Conservation (phyloP, 2,329 filamentous ascomycete genomes). For the Phaeosphaeriaceae sp. region DNA sequence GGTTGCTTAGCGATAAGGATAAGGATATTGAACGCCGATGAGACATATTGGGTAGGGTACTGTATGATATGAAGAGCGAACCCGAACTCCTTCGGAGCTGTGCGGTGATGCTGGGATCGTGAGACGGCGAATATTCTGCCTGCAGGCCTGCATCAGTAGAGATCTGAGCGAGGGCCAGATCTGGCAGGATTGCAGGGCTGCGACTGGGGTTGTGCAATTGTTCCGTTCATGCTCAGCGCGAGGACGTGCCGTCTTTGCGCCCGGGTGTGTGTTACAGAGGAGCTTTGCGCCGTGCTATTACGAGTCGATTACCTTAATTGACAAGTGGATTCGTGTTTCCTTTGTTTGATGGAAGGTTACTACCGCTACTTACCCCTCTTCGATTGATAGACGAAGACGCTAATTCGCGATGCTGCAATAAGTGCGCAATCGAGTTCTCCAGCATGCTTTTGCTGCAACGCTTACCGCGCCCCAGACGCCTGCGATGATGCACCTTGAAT, state of each 20-base stretch:
- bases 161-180: not conserved
- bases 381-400: not conserved
- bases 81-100: not conserved
- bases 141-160: not conserved
- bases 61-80: not conserved
- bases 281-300: not conserved
- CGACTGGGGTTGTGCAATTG: not conserved
- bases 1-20: not conserved
- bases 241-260: not conserved
- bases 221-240: not conserved
- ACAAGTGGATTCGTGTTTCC: not conserved
- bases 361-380: not conserved
- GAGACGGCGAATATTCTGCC: not conserved
- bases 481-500: not conserved
- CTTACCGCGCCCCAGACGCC: not conserved
- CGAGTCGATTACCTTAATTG: not conserved
- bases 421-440: not conserved
- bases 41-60: not conserved
- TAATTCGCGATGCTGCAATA: not conserved
- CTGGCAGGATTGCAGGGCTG: not conserved
- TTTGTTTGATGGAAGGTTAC: not conserved
- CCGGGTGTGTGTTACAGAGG: not conserved
- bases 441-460: not conserved
- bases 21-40: conserved; percentile 3
- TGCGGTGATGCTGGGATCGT: not conserved